phyloP scores from a whole-genome alignment of 176 grass and related monocot genomes.

The Alopecurus myosuroides region DNA sequence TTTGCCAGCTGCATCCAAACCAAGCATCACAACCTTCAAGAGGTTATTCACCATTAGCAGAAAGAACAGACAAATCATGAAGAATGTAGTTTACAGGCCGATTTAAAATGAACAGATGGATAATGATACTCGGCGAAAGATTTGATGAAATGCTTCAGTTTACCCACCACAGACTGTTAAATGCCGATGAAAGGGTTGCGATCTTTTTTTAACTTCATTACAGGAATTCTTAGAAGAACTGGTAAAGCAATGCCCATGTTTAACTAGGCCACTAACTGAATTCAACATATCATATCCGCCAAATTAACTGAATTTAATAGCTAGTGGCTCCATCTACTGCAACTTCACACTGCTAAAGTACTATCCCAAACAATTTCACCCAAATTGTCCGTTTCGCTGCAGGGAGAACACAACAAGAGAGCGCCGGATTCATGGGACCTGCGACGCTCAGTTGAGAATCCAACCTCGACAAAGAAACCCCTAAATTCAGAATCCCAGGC shows the following conservation, averaged over 20 bases:
- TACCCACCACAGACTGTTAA: not conserved
- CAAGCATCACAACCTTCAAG: constrained; percentile 90
- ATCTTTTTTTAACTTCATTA: not conserved
- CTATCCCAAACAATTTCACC: not conserved
- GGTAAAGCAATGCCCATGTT: not conserved
- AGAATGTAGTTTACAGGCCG: not conserved
- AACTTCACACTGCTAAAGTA: not conserved
- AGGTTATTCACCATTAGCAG: constrained; percentile 7
- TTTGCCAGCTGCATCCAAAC: constrained; percentile 90
- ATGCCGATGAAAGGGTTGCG: not conserved
- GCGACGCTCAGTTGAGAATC: not conserved
- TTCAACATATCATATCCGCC: not conserved
- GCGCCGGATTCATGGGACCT: not conserved
- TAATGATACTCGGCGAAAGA: not conserved
- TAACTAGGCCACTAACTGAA: not conserved
- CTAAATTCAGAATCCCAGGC: not conserved
- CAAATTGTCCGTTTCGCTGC: not conserved
- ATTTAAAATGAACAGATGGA: not conserved
- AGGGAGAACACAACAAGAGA: not conserved
- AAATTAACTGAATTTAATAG: not conserved
- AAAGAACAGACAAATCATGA: not conserved
- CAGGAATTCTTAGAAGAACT: not conserved
- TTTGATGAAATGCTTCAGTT: not conserved
- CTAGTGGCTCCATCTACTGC: too few relatives aligned
- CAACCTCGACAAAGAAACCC: not conserved